A percentile compares a stretch with the other conserved stretches of the same genome.
These are phyloP conservation scores for Mercurialis annua DNA, from an alignment of 345 rosid genomes.

Conservation along the genomic window DNA sequence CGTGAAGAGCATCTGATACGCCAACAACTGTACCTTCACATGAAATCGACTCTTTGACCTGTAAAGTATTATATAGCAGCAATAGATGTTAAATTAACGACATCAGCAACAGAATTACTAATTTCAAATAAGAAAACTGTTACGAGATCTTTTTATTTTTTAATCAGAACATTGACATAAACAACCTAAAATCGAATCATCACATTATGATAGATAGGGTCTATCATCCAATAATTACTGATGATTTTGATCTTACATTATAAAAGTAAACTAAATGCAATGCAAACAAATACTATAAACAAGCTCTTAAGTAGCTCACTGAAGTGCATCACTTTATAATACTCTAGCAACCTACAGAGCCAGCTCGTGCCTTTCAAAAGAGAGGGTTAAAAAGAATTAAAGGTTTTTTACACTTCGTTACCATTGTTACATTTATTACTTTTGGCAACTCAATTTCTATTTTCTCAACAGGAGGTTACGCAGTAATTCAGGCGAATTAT, in stretches of 20 bases:
- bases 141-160: background rate
- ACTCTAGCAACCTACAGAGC: background rate
- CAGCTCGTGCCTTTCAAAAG: background rate
- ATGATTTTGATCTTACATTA: background rate
- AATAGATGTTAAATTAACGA: constrained; percentile 8
- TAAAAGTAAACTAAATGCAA: background rate
- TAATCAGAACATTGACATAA: constrained; percentile 3
- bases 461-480: no score
- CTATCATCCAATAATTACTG: background rate
- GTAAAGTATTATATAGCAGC: constrained; percentile 13
- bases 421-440: no score
- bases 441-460: no score
- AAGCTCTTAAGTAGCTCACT: background rate
- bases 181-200: background rate
- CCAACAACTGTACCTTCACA: constrained; percentile 32
- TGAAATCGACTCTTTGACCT: constrained; percentile 56
- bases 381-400: no score
- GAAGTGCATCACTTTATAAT: background rate
- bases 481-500: no score
- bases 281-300: constrained; percentile 4
- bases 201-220: constrained; percentile 1
- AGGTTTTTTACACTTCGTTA: no score
- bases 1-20: constrained; percentile 42
- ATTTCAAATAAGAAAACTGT: background rate
- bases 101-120: constrained; percentile 5